A percentile compares a stretch with the other conserved stretches of the same genome.
Conservation (phyloP, 495 filamentous ascomycete genomes). For the Pyrenula aspistea region DNA sequence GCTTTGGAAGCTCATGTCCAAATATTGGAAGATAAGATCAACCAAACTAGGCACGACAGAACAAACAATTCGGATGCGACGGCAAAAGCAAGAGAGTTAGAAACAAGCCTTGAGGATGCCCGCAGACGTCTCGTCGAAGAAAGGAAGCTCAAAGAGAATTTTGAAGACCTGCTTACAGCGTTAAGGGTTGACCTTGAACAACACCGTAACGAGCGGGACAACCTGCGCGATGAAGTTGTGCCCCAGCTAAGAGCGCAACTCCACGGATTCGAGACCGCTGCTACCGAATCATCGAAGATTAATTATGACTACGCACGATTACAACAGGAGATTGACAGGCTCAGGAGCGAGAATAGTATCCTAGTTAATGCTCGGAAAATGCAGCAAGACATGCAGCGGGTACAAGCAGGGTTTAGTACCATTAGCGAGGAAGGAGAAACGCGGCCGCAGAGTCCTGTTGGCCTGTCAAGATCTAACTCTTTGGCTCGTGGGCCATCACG, state of each 20-base stretch:
- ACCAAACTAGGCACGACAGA: conserved; percentile 39
- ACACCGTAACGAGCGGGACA: conserved; percentile 78
- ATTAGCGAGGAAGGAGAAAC: conserved; percentile 49
- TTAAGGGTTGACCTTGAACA: conserved; percentile 72
- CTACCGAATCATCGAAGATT: conserved; percentile 51
- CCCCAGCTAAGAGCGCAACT: conserved; percentile 59
- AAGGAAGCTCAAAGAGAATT: conserved; percentile 78
- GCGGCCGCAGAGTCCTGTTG: conserved; percentile 24
- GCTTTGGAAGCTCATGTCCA: conserved; percentile 71
- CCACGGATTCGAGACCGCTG: conserved; percentile 65
- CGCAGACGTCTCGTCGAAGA: conserved; percentile 76
- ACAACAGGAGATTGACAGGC: conserved; percentile 65
- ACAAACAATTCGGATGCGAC: conserved; percentile 25
- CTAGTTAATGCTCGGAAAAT: conserved; percentile 38
- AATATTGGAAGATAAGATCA: conserved; percentile 63
- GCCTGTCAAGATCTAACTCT: conserved; percentile 51
- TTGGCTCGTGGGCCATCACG: conserved; percentile 33
- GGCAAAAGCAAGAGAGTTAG: conserved; percentile 53
- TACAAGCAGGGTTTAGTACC: conserved; percentile 41
- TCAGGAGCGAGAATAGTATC: conserved; percentile 57
- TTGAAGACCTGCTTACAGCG: conserved; percentile 78
- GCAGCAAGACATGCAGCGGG: conserved; percentile 38
- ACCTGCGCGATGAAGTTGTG: conserved; percentile 76
- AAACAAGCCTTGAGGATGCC: conserved; percentile 66
- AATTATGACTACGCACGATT: conserved; percentile 65